Base-by-base conservation (phyloP, 805 yeast species). In the Candida methanosorbosa region DNA sequence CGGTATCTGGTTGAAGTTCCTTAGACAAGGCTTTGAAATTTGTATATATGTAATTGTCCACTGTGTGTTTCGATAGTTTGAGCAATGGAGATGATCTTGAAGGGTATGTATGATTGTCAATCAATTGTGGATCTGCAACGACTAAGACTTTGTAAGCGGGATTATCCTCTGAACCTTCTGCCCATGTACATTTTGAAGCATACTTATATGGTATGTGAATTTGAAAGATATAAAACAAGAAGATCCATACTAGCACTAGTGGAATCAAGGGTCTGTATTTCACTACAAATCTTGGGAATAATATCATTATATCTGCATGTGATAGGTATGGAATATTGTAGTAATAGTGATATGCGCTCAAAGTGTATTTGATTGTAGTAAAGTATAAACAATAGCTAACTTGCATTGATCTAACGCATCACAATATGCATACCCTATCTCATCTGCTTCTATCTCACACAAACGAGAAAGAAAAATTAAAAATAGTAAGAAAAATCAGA, bases 41-140 rank as follows among this genome's bases (percentile, higher is more conserved):
- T 38, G 86, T 67, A 43, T 73, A 77, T 44, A 85, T 78, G 49
- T 86, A 90, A 42, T 80, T 75, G 54, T 92, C 97, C 12, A 83
- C 68, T 28, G 85, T 49, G 38, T 63, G 57, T 42, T 71, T 64
- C 0, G 92, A 72, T 14, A 84, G 40, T 38, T 62, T 59, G 48
- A 80, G 66, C 7, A 81, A 48, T 1, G 68, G 21, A 18, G 58
- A 39, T 1, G 79, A 75, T 40, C 92, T 65, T 3, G 72, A 78
- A 0, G 95, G 94, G 52, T 92, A 92, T 0, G 97, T 82, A 55
- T 82, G 75, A 20, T 66, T 75, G 51, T 92, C 98, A 48, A 92
- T 81, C 21, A 92, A 65, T 54, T 92, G 98, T 0, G 98, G 97
- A 54, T 92, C 98, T 0, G 97, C 97, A 29, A 85, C 68, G n/a